Base-by-base conservation (phyloP, 1,139 yeast genomes). In the Cylindricascospora bacillispora region DNA sequence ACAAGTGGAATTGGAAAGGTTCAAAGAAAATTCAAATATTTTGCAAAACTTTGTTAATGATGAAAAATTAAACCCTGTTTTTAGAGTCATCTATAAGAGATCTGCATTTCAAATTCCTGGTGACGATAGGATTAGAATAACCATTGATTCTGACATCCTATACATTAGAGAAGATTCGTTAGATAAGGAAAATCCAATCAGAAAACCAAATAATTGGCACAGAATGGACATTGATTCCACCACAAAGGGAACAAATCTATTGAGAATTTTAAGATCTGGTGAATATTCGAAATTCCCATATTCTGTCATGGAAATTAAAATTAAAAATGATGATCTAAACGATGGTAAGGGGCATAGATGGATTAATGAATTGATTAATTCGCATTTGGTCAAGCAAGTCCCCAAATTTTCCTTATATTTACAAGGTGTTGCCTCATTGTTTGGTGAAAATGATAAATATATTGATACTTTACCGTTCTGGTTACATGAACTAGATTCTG, bases 21-120 rank as follows among this genome's bases (percentile, higher is more conserved):
- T 67, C 40, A 65, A 68, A 33, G 53, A 63, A 14, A 68, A 73
- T 36, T 73, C 78, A 35, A 63, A 65, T 26, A 70, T 70, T 33
- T 60, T 85, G 32, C 75, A 75, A 47, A 54, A 63, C 7, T 81
- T 77, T 48, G 75, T 89, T 38, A 55, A 60, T 26, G 73, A 74
- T 33, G 66, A 73, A 44, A 66, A 73, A 36, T 65, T 89, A 40
- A 80, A 82, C 56, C 98, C 98, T 11, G 73, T 82, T 24, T 59
- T 89, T 52, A 74, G 98, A 59, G 72, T 95, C 4, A 70, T 78
- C 26, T 85, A 82, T 58, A 81, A 83, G 26, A 71, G 98, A 56
- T 82, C 95, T 11, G 97, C 97, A 2, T 89, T 89, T 64, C 95
- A 89, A 62, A 86, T 89, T 43, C 98, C 98, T 2, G 97, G 97